phyloP scores from a whole-genome alignment of 176 grass and related monocot species.

The Eleusine coracana region DNA sequence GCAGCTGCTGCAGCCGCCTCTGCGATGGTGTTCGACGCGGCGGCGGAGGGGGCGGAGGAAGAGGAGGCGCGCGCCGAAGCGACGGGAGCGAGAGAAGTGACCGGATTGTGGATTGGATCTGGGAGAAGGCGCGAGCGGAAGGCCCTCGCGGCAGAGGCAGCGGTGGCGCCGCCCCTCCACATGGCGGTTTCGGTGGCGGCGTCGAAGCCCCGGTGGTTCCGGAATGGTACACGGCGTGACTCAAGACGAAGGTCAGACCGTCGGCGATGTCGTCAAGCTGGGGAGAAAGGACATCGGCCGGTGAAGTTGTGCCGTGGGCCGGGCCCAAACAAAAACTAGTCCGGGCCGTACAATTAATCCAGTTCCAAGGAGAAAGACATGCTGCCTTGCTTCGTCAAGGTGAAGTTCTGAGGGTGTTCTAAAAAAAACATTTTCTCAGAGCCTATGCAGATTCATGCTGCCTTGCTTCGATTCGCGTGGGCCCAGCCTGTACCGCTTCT shows the following conservation, averaged over 20 bases:
- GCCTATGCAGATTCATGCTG: too few relatives aligned
- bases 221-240: neutral
- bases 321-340: neutral
- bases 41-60: conserved; percentile 18
- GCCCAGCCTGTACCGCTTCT: too few relatives aligned
- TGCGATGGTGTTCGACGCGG: conserved; percentile 23
- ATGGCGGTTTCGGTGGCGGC: conserved; percentile 36
- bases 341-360: too few relatives aligned
- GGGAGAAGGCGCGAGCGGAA: conserved; percentile 43
- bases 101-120: neutral
- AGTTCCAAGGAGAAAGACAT: too few relatives aligned
- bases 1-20: conserved; percentile 39
- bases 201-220: neutral
- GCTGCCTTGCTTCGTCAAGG: too few relatives aligned
- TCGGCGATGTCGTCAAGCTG: neutral
- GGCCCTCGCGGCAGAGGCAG: conserved; percentile 39
- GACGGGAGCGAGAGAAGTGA: conserved; percentile 14
- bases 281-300: neutral
- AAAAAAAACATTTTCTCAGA: too few relatives aligned
- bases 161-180: conserved; percentile 53
- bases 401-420: too few relatives aligned
- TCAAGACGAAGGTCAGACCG: neutral
- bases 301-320: conserved; percentile 1
- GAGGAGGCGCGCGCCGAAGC: conserved; percentile 19
- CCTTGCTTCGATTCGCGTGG: too few relatives aligned